Conservation (phyloP, 176 grass and related monocot genomes). For the Carex littledalei region DNA sequence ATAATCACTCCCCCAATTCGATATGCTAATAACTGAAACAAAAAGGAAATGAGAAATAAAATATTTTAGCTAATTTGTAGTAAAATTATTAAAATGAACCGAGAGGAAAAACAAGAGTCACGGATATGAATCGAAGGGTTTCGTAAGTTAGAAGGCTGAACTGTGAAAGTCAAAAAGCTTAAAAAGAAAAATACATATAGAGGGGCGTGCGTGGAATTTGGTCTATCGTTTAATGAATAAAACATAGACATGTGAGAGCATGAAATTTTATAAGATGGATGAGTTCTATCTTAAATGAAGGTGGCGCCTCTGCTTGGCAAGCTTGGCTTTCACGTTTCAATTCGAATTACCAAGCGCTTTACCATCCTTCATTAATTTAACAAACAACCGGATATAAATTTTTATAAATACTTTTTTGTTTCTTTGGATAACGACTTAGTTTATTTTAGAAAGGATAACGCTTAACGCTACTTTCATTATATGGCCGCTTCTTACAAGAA, state of each 20-base stretch:
- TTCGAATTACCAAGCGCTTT: background rate
- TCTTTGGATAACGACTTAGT: background rate
- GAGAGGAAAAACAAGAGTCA: background rate
- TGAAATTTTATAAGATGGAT: background rate
- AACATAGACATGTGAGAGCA: background rate
- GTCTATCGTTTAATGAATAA: background rate
- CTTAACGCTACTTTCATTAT: background rate
- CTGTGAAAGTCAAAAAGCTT: background rate
- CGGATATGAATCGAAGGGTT: background rate
- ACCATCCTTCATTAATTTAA: background rate
- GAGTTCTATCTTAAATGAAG: background rate
- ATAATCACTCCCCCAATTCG: too few relatives aligned
- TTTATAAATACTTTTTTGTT: background rate
- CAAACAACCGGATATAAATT: background rate
- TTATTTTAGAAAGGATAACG: background rate
- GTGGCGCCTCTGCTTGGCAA: background rate
- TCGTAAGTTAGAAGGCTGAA: background rate
- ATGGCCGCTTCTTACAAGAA: background rate
- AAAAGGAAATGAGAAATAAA: background rate
- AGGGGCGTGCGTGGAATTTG: background rate
- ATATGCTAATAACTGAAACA: too few relatives aligned
- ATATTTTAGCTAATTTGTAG: background rate
- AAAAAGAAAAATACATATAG: too few relatives aligned
- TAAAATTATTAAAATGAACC: background rate
- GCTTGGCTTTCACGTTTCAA: constrained; percentile 13